These are phyloP conservation scores for Bryoerythrophyllum caledonicum DNA, from an alignment of 225 moss, liverwort and hornwort species.

Conservation along the genomic window DNA sequence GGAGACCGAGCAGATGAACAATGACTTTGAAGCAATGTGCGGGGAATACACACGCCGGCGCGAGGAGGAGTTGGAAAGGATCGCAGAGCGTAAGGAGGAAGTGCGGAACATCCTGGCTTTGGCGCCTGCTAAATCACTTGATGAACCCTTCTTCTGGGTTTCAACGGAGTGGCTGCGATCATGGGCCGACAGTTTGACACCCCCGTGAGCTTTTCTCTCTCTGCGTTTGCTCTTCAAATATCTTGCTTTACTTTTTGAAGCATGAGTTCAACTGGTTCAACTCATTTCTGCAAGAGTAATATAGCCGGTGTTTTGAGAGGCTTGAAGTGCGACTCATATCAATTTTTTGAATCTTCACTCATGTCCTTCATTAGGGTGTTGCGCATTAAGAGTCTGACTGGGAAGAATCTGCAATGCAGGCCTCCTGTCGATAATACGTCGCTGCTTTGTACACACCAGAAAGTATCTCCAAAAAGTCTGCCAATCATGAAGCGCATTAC, in stretches of 20 bases:
- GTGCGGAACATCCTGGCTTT: constrained; percentile 64
- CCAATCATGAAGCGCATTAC: constrained; percentile 87
- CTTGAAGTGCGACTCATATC: background rate
- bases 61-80: constrained; percentile 70
- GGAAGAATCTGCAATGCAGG: constrained; percentile 51
- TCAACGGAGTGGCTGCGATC: constrained; percentile 87
- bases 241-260: constrained; percentile 3
- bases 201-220: constrained; percentile 57
- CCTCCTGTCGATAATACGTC: constrained; percentile 62
- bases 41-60: constrained; percentile 73
- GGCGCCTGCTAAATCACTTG: constrained; percentile 68
- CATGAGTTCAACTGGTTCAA: background rate
- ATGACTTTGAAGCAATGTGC: constrained; percentile 68
- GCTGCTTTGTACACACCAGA: constrained; percentile 81
- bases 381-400: constrained; percentile 25
- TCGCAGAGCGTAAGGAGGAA: constrained; percentile 79
- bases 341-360: background rate
- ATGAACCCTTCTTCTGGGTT: constrained; percentile 83
- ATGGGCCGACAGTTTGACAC: constrained; percentile 89
- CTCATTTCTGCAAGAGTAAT: constrained; percentile 10
- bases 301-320: constrained; percentile 8
- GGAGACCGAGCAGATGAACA: constrained; percentile 92
- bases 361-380: constrained; percentile 7
- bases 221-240: background rate
- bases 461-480: constrained; percentile 70